These are phyloP conservation scores for Gigaspora rosea DNA, from an alignment of 192 early-diverging fungal species.

Conservation along the genomic window DNA sequence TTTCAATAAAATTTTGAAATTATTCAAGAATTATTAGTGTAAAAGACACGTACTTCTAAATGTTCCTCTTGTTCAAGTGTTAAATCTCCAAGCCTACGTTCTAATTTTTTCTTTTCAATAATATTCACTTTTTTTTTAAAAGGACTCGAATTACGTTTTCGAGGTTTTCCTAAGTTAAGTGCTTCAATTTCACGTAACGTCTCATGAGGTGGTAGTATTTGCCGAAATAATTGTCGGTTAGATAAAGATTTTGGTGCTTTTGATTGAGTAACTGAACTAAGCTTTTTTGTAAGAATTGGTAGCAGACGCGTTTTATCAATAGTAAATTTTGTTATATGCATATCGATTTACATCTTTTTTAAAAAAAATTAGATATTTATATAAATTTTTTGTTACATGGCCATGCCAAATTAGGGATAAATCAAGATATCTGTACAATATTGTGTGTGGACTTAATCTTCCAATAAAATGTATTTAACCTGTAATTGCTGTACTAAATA, in stretches of 20 bases:
- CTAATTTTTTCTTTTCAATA: slow-evolving; percentile 13
- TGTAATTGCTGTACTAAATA: no score
- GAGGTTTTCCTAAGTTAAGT: neutral
- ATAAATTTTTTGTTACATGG: no score
- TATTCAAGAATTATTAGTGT: neutral
- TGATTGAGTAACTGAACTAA: no score
- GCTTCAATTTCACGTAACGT: slow-evolving; percentile 17
- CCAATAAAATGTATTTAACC: no score
- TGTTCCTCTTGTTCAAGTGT: slow-evolving; percentile 2
- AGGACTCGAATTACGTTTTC: neutral
- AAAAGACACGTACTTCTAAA: slow-evolving; percentile 11
- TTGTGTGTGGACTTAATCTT: no score
- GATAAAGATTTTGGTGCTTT: neutral
- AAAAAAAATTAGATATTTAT: no score
- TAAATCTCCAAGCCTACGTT: neutral
- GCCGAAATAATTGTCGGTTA: slow-evolving; percentile 21
- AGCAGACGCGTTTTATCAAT: no score
- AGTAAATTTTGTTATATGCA: no score
- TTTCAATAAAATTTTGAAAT: neutral
- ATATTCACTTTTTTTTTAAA: slow-evolving; percentile 19
- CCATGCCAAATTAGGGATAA: no score
- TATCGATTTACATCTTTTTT: no score
- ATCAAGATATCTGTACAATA: no score
- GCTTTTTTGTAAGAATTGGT: no score
- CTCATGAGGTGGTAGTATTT: neutral